These are phyloP conservation scores for Fusarium vanettenii DNA, from an alignment of 2,329 filamentous ascomycete genomes.

Conservation along the genomic window DNA sequence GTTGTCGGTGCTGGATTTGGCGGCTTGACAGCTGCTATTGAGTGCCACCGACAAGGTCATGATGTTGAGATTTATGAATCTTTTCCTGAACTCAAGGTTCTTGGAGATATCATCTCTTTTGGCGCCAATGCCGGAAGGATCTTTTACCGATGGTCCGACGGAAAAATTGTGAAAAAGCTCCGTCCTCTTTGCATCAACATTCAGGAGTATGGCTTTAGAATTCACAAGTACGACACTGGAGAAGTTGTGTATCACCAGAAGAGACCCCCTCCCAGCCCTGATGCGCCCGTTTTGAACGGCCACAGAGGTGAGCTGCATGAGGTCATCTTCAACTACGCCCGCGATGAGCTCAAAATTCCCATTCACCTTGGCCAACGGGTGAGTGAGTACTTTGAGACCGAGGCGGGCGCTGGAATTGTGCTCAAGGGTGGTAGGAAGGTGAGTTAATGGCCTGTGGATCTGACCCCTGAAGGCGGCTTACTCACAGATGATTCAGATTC, in stretches of 20 bases:
- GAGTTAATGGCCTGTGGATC: background rate
- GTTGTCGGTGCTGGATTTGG: conserved; percentile 35
- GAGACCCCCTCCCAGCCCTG: conserved; percentile 19
- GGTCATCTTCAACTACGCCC: conserved; percentile 32
- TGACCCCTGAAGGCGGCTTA: background rate
- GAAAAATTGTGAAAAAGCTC: conserved; percentile 54
- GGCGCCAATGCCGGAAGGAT: conserved; percentile 50
- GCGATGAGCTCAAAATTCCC: conserved; percentile 19
- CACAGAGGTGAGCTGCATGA: conserved; percentile 32
- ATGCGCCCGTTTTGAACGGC: conserved; percentile 31
- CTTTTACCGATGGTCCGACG: conserved; percentile 67
- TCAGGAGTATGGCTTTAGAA: conserved; percentile 58
- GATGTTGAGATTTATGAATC: conserved; percentile 29
- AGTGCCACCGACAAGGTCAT: conserved; percentile 27
- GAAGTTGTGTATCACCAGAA: conserved; percentile 71
- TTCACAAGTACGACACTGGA: conserved; percentile 34
- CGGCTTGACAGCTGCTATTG: conserved; percentile 32
- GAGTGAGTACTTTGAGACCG: conserved; percentile 19
- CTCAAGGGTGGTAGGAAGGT: conserved; percentile 22
- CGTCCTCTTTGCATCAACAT: conserved; percentile 37
- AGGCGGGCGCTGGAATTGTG: conserved; percentile 8
- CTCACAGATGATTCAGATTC: conserved; percentile 9
- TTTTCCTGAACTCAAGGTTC: conserved; percentile 60
- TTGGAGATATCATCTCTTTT: conserved; percentile 54
- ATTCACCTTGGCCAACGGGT: conserved; percentile 28